Evolutionary conservation across 2,329 filamentous ascomycete genomes (phyloP).

Genomic region (Seiridium cupressi): DNA sequence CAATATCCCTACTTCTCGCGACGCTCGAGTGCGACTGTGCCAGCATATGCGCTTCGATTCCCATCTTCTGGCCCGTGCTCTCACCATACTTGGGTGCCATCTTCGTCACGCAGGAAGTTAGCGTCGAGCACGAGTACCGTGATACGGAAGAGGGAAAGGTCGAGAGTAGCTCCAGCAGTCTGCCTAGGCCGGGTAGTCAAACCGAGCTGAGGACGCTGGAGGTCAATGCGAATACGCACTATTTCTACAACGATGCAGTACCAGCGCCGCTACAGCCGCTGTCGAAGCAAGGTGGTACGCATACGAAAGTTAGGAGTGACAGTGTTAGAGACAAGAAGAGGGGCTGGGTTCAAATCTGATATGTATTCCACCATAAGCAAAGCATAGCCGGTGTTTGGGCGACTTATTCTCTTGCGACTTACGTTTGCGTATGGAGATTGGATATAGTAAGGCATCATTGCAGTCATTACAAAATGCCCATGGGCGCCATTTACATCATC

Average conservation of each 20-base stretch:
- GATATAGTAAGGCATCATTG: not conserved
- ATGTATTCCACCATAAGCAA: not conserved
- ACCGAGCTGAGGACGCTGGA: slow-evolving; percentile 5
- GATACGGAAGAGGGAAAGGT: slow-evolving; percentile 2
- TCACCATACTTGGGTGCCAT: slow-evolving; percentile 27
- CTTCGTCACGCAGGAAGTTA: slow-evolving; percentile 35
- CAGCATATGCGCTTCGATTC: slow-evolving; percentile 29
- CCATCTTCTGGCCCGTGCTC: slow-evolving; percentile 30
- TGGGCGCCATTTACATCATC: not conserved
- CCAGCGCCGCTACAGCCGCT: not conserved
- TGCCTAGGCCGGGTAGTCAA: not conserved
- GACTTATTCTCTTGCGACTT: not conserved
- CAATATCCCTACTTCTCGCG: slow-evolving; percentile 29
- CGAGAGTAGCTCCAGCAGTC: not conserved
- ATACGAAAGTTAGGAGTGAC: slow-evolving; percentile 4
- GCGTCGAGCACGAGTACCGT: slow-evolving; percentile 16
- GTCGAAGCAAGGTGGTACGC: not conserved
- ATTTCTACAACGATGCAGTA: slow-evolving; percentile 4
- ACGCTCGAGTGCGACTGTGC: slow-evolving; percentile 31
- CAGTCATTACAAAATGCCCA: slow-evolving; percentile 4
- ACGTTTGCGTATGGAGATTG: not conserved
- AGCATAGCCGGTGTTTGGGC: not conserved
- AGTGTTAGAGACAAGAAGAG: slow-evolving; percentile 4
- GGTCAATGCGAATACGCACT: slow-evolving; percentile 1
- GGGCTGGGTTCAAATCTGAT: not conserved